Evolutionary conservation across 1,139 yeast species (phyloP), one percentile per base, ranked within the genome.

Genomic region (Torulaspora pretoriensis): DNA sequence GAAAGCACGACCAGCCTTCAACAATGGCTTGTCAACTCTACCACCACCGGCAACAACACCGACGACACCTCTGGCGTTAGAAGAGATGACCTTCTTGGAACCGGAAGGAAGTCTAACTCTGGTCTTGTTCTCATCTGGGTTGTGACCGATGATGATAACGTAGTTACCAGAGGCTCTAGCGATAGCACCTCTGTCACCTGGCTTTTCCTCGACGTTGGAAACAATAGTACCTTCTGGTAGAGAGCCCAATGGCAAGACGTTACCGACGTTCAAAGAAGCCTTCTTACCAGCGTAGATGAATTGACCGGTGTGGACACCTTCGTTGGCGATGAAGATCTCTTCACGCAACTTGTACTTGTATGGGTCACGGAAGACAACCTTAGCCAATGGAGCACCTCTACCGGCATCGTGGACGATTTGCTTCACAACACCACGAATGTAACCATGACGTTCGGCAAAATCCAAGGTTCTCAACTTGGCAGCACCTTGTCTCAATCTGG

Each of bases 21-120:
- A 85, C 78, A 92, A 81, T 76, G 97, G 97, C 81, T 90, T 90
- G 78, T 90, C 97, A 69, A 88, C 87, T 85, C 97, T 90, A 77
- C 97, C 97, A 81, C 97, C 97, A 79, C 97, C 97, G 70, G 97
- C 97, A 73, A 90, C 92, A 65, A 90, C 95, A 84, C 97, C 97
- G 68, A 90, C 87, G 71, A 90, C 96, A 85, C 97, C 97, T 84
- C 97, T 90, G 67, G 96, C 97, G 63, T 83, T 83, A 57, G 96
- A 88, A 67, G 94, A 83, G 68, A 90, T 80, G 68, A 90, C 75
- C 85, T 90, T 90, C 89, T 90, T 90, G 67, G 97, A 92, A 74
- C 97, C 97, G 63, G 97, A 89, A 71, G 97, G 97, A 68, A 90
- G 86, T 83, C 92, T 92, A 69, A 90, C 89, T 82, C 97, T 89